These are phyloP conservation scores for Botryotinia calthae DNA, from an alignment of 2,329 filamentous ascomycete genomes.

Conservation along the genomic window DNA sequence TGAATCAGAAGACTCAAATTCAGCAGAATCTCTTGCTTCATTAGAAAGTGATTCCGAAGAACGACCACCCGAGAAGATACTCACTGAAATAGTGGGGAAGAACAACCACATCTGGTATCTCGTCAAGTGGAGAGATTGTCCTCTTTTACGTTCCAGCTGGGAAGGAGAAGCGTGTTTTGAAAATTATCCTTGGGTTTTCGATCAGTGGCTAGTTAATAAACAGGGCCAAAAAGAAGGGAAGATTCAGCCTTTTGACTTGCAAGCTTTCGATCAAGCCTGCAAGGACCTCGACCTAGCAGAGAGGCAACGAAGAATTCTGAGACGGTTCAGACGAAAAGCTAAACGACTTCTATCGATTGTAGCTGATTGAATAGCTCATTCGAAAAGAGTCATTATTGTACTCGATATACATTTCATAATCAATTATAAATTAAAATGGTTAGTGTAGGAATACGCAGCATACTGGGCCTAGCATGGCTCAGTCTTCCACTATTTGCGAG, in stretches of 20 bases:
- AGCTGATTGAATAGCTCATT: conserved; percentile 25
- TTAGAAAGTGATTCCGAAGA: conserved; percentile 38
- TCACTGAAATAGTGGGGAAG: conserved; percentile 33
- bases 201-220: conserved; percentile 34
- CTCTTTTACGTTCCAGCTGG: conserved; percentile 38
- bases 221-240: conserved; percentile 35
- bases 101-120: conserved; percentile 35
- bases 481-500: conserved; percentile 28
- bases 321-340: conserved; percentile 34
- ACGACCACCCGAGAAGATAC: conserved; percentile 36
- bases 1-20: conserved; percentile 28
- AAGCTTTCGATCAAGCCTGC: conserved; percentile 33
- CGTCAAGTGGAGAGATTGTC: conserved; percentile 39
- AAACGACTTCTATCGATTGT: conserved; percentile 35
- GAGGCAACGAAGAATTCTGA: conserved; percentile 32
- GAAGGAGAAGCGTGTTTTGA: conserved; percentile 32
- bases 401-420: neutral
- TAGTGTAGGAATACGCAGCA: conserved; percentile 18
- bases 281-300: conserved; percentile 32
- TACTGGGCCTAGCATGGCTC: conserved; percentile 33
- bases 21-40: conserved; percentile 37
- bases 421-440: conserved; percentile 29
- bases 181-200: conserved; percentile 31
- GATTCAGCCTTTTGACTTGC: conserved; percentile 35
- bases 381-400: neutral